phyloP scores from a whole-genome alignment of 2,329 filamentous ascomycete species.

The Colletotrichum gigasporum region DNA sequence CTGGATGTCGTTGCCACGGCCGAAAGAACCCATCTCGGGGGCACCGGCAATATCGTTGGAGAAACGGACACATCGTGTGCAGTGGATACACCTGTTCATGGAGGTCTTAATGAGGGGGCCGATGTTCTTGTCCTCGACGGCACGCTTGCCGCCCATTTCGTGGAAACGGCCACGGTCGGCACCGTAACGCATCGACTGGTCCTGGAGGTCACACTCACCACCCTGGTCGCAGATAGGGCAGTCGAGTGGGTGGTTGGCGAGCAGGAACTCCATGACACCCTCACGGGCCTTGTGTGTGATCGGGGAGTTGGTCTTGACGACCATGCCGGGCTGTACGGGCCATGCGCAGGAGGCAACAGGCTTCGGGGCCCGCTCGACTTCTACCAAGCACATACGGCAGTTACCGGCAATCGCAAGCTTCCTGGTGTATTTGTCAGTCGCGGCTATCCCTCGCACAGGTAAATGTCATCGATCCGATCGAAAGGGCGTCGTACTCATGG shows the following conservation, averaged over 20 bases:
- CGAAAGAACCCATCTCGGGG: slow-evolving; percentile 91
- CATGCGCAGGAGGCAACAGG: slow-evolving; percentile 98
- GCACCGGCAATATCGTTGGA: slow-evolving; percentile 97
- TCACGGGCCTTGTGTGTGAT: slow-evolving; percentile 97
- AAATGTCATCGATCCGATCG: slow-evolving; percentile 35
- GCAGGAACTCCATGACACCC: slow-evolving; percentile 98
- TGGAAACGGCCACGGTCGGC: slow-evolving; percentile 96
- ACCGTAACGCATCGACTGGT: slow-evolving; percentile 99
- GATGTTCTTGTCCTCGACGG: slow-evolving; percentile 99
- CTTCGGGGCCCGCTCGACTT: slow-evolving; percentile 96
- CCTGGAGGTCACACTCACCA: slow-evolving; percentile 98
- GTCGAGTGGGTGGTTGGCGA: slow-evolving; percentile 95
- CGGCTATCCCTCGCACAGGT: slow-evolving; percentile 31
- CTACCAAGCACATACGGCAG: slow-evolving; percentile 99
- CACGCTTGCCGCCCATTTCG: slow-evolving; percentile 94
- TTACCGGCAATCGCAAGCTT: slow-evolving; percentile 99
- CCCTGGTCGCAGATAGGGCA: slow-evolving; percentile 99
- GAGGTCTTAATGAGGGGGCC: slow-evolving; percentile 98
- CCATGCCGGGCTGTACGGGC: slow-evolving; percentile 98
- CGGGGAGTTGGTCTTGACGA: slow-evolving; percentile 97
- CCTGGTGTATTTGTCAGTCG: slow-evolving; percentile 62
- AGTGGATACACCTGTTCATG: slow-evolving; percentile 99
- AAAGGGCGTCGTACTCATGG: slow-evolving; percentile 79
- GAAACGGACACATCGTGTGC: slow-evolving; percentile 96
- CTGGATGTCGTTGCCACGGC: slow-evolving; percentile 96